A percentile compares a stretch with the other conserved stretches of the same genome.
Evolutionary conservation across 2,329 filamentous ascomycete species (phyloP).

Genomic region (Botrytis sinoallii): DNA sequence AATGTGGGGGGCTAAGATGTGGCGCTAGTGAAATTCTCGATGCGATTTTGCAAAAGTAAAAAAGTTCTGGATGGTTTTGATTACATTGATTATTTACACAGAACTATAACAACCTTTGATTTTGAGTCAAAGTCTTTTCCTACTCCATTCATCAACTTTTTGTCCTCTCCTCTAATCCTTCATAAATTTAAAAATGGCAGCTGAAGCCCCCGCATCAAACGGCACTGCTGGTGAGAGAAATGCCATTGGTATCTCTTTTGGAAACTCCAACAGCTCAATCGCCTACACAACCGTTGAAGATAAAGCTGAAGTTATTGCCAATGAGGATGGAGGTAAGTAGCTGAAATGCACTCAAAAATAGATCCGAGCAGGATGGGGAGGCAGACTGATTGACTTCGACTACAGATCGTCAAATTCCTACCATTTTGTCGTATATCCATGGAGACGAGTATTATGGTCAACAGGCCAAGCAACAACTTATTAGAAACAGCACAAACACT

Average conservation of each 20-base stretch:
- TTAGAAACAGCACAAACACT: conserved; percentile 91
- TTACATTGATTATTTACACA: conserved; percentile 6
- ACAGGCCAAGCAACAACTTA: conserved; percentile 89
- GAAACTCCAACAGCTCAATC: conserved; percentile 98
- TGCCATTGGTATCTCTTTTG: conserved; percentile 95
- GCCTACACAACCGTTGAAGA: conserved; percentile 90
- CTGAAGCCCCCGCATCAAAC: conserved; percentile 29
- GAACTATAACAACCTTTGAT: conserved; percentile 15
- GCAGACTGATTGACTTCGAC: conserved; percentile 24
- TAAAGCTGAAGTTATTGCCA: conserved; percentile 96
- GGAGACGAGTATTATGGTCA: conserved; percentile 96
- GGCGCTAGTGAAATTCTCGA: conserved; percentile 35
- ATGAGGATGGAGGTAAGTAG: conserved; percentile 89
- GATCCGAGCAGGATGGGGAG: not conserved
- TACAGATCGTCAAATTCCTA: conserved; percentile 91
- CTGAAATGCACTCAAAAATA: not conserved
- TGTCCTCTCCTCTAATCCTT: not conserved
- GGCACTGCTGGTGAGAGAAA: conserved; percentile 48
- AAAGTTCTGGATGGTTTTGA: conserved; percentile 25
- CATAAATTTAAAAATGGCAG: conserved; percentile 32
- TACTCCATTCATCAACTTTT: not conserved
- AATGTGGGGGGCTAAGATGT: conserved; percentile 18
- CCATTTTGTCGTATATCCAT: conserved; percentile 88
- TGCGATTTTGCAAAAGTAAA: conserved; percentile 22
- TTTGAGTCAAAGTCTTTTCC: conserved; percentile 6